Conservation (phyloP, 2,329 filamentous ascomycete genomes). For the Colletotrichum cuscutae region DNA sequence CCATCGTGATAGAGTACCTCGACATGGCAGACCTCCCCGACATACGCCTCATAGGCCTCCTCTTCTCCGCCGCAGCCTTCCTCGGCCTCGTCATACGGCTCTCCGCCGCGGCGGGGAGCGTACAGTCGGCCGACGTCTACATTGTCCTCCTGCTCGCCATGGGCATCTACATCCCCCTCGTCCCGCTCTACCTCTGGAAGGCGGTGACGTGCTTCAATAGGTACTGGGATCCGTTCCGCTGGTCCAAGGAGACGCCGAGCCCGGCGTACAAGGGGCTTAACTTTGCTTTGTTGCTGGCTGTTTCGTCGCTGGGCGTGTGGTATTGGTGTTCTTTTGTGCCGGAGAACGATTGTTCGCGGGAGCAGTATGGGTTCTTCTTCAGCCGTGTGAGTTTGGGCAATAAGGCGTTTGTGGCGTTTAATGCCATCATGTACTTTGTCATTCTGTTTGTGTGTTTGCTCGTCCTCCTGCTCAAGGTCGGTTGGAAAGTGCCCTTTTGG, state of each 20-base stretch:
- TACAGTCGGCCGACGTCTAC: constrained; percentile 46
- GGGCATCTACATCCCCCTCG: constrained; percentile 44
- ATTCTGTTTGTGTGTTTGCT: constrained; percentile 39
- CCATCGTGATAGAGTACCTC: constrained; percentile 44
- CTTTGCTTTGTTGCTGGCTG: constrained; percentile 40
- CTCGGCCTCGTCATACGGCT: constrained; percentile 43
- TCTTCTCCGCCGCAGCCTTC: constrained; percentile 41
- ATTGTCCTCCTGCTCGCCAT: constrained; percentile 44
- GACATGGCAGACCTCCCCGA: constrained; percentile 42
- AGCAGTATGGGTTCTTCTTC: constrained; percentile 46
- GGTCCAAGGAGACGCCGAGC: constrained; percentile 41
- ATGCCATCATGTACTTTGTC: constrained; percentile 44
- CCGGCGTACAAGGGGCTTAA: constrained; percentile 40
- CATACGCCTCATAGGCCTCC: constrained; percentile 45
- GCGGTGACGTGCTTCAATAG: constrained; percentile 43
- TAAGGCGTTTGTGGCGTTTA: constrained; percentile 41
- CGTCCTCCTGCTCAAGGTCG: constrained; percentile 40
- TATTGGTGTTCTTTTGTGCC: constrained; percentile 43
- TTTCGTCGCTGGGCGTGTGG: constrained; percentile 45
- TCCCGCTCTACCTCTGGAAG: constrained; percentile 48
- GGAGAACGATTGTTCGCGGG: constrained; percentile 37
- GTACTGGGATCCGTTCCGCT: constrained; percentile 43
- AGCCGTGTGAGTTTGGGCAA: constrained; percentile 41
- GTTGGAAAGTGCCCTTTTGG: constrained; percentile 37
- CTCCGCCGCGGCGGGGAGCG: constrained; percentile 3